Evolutionary conservation across 2,329 filamentous ascomycete species (phyloP), one percentile per base, ranked within the genome.

Genomic region (Dothideomycetidae sp.): DNA sequence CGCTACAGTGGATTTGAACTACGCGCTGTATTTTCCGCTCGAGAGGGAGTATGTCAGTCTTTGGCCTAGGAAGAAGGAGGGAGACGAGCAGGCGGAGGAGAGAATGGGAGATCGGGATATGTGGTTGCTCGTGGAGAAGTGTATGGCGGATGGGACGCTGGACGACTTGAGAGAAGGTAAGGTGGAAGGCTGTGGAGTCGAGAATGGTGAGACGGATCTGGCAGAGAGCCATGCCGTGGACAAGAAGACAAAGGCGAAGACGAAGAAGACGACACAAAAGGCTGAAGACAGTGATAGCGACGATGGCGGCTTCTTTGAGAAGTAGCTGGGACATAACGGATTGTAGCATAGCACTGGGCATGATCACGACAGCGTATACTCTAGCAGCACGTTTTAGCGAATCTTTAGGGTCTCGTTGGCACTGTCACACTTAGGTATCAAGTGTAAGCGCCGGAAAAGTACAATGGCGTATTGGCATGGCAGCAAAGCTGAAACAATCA

Each of bases 1-100:
- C 11, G 34, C 74, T 16, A 71, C 85, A 51, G 71, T 86, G 10
- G 81, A 88, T 51, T 63, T 81, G 44, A 75, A 81, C 48, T 90
- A 90, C 52, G 73, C 81, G 1, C 68, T 73, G 37, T 79, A 77
- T 56, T 81, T 73, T 44, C 82, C 82, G 1, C 70, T 81, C 31
- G 64, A 76, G 49, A 74, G 81, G 54, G 63, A 68, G 14, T 90
- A 90, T 56, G 66, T 81, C 45, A 66, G 70, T 13, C 53, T 78
- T 2, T 78, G 48, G 37, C 53, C 54, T 4, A 49, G 42, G 14
- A 53, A 48, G 26, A 55, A 53, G 45, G 51, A 43, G 2, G 35
- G 13, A 15, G 35, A 18, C 4, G 29, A 19, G 10, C 19, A 34
- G n/a, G 30, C 11, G 19, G 29, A 32, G 12, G 39, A 38, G 19